phyloP scores from a whole-genome alignment of 441 rosid genomes.

The Isatis lusitanica region DNA sequence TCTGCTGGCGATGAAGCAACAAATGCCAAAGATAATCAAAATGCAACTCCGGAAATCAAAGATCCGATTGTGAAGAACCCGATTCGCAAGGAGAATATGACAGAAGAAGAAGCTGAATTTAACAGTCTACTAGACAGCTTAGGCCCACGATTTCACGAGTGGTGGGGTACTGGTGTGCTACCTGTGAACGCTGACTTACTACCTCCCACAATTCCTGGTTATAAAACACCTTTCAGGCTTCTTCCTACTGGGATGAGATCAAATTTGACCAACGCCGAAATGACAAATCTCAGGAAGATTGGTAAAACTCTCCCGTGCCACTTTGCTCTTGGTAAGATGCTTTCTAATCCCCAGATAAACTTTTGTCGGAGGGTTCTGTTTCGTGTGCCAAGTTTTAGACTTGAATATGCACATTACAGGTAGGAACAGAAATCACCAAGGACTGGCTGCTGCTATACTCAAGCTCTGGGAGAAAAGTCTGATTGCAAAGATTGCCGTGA shows the following conservation, averaged over 20 bases:
- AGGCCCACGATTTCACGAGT: conserved; percentile 91
- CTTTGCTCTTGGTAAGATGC: conserved; percentile 87
- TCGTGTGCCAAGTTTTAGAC: conserved; percentile 12
- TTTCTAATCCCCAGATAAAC: neutral
- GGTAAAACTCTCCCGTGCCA: conserved; percentile 94
- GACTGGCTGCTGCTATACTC: conserved; percentile 83
- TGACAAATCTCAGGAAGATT: conserved; percentile 85
- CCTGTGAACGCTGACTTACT: conserved; percentile 96
- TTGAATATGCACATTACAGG: conserved; percentile 51
- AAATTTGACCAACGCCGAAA: conserved; percentile 87
- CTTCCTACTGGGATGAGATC: conserved; percentile 96
- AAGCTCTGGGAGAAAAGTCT: conserved; percentile 94
- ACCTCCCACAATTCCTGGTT: conserved; percentile 76
- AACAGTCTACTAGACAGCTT: conserved; percentile 74
- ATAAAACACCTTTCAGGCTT: conserved; percentile 91
- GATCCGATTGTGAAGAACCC: conserved; percentile 41
- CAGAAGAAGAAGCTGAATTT: conserved; percentile 83
- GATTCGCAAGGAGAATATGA: conserved; percentile 43
- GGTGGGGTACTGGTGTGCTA: conserved; percentile 98
- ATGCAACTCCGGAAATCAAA: conserved; percentile 40
- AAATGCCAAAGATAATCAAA: conserved; percentile 37
- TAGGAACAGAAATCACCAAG: conserved; percentile 96
- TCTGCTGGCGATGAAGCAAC: conserved; percentile 40
- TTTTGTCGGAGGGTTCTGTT: conserved; percentile 13
- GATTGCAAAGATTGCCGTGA: conserved; percentile 87